Conservation (phyloP, 2,329 filamentous ascomycete species). For the Trichoderma citrinoviride region DNA sequence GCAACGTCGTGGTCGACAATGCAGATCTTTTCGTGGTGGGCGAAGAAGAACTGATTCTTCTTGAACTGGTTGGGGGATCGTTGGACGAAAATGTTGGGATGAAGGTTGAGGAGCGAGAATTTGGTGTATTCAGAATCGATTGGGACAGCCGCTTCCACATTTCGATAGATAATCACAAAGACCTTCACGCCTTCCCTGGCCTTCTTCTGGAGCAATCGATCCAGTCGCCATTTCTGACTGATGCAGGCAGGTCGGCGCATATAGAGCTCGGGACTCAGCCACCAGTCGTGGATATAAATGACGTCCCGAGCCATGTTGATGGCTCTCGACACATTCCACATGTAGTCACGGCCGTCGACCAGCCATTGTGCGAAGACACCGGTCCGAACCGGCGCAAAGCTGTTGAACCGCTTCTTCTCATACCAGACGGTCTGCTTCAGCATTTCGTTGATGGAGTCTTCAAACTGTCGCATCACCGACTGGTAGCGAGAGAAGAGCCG, state of each 20-base stretch:
- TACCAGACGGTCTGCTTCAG: slow-evolving; percentile 78
- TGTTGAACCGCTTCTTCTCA: slow-evolving; percentile 80
- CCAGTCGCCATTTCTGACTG: slow-evolving; percentile 96
- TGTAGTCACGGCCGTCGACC: slow-evolving; percentile 94
- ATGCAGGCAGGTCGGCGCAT: slow-evolving; percentile 91
- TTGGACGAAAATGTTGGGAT: slow-evolving; percentile 95
- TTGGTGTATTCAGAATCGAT: slow-evolving; percentile 99
- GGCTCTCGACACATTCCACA: slow-evolving; percentile 98
- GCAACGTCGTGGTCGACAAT: slow-evolving; percentile 94
- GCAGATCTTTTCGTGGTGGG: slow-evolving; percentile 97
- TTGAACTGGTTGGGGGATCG: slow-evolving; percentile 96
- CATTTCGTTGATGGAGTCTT: slow-evolving; percentile 90
- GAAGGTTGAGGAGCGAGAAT: slow-evolving; percentile 88
- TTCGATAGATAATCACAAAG: slow-evolving; percentile 96
- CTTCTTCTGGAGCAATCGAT: slow-evolving; percentile 88
- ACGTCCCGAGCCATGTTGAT: slow-evolving; percentile 97
- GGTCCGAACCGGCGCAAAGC: slow-evolving; percentile 85
- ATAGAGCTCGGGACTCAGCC: slow-evolving; percentile 94
- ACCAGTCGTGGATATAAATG: slow-evolving; percentile 99
- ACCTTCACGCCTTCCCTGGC: slow-evolving; percentile 94
- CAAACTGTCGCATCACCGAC: slow-evolving; percentile 83
- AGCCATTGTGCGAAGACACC: slow-evolving; percentile 93
- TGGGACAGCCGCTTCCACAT: slow-evolving; percentile 93
- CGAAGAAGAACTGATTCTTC: slow-evolving; percentile 99
- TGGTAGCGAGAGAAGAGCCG: slow-evolving; percentile 91